Percentiles rank a stretch among this genome's conserved stretches.
These are phyloP conservation scores for Allium fistulosum DNA, from an alignment of 106 monocot genomes.

Conservation along the genomic window DNA sequence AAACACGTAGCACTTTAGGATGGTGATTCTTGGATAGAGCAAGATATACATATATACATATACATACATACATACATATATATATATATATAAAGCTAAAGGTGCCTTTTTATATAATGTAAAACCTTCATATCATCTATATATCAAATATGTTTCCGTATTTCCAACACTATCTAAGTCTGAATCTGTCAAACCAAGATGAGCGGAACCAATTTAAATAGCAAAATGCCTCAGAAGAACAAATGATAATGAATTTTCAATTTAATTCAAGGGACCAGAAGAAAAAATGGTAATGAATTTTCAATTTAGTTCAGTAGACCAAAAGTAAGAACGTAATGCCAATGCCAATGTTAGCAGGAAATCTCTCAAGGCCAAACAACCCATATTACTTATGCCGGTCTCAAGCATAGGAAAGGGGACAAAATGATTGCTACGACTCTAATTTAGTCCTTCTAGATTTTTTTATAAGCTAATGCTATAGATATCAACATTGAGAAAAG, in stretches of 20 bases:
- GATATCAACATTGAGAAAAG: no score
- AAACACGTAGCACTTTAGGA: not conserved
- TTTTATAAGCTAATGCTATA: no score
- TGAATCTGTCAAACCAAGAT: not conserved
- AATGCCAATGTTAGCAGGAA: conserved; percentile 1
- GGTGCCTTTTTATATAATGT: not conserved
- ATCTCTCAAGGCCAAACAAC: not conserved
- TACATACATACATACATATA: no score
- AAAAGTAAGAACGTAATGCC: no score
- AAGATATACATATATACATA: not conserved
- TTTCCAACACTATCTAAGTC: not conserved
- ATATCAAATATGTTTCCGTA: not conserved
- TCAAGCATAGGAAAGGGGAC: no score
- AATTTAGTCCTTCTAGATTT: no score
- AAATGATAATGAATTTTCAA: conserved; percentile 5
- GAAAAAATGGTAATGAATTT: no score
- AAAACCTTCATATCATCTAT: no score
- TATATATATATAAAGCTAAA: not conserved
- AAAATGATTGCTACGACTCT: no score
- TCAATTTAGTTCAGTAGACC: no score
- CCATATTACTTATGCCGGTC: no score
- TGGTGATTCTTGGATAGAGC: not conserved
- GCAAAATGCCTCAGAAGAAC: conserved; percentile 8
- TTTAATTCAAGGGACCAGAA: no score
- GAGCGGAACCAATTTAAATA: conserved; percentile 5